Conservation (phyloP, 2,329 filamentous ascomycete species). For the Tolypocladium paradoxum region DNA sequence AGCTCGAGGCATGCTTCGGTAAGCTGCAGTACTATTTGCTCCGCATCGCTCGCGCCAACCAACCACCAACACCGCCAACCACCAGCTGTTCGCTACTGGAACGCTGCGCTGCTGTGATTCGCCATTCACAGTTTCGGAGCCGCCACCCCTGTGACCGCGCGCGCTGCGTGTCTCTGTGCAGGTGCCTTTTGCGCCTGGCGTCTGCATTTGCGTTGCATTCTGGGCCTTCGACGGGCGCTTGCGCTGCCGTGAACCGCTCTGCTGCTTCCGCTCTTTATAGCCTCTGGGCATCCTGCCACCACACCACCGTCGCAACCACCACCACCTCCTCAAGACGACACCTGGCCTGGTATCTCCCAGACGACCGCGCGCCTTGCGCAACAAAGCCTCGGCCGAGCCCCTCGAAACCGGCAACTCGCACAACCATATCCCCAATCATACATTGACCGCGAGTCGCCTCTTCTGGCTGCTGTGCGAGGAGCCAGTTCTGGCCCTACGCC, state of each 20-base stretch:
- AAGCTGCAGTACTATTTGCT: not conserved
- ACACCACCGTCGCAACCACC: not conserved
- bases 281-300: not conserved
- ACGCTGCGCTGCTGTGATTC: slow-evolving; percentile 3
- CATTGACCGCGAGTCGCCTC: not conserved
- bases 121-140: not conserved
- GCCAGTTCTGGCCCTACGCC: not conserved
- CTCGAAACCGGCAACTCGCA: not conserved
- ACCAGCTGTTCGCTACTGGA: slow-evolving; percentile 1
- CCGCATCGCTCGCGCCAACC: not conserved
- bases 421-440: too few species aligned
- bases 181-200: not conserved
- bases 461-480: not conserved
- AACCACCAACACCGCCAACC: slow-evolving; percentile 1
- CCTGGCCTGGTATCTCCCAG: not conserved
- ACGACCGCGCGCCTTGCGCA: not conserved
- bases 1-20: not conserved
- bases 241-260: not conserved
- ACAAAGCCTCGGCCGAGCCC: not conserved
- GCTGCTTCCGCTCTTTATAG: not conserved
- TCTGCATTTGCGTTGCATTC: not conserved
- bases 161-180: not conserved
- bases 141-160: slow-evolving; percentile 2
- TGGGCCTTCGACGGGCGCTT: slow-evolving; percentile 2
- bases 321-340: not conserved